phyloP scores from a whole-genome alignment of 73 alveolate genomes.

The Paramecium primaurelia region DNA sequence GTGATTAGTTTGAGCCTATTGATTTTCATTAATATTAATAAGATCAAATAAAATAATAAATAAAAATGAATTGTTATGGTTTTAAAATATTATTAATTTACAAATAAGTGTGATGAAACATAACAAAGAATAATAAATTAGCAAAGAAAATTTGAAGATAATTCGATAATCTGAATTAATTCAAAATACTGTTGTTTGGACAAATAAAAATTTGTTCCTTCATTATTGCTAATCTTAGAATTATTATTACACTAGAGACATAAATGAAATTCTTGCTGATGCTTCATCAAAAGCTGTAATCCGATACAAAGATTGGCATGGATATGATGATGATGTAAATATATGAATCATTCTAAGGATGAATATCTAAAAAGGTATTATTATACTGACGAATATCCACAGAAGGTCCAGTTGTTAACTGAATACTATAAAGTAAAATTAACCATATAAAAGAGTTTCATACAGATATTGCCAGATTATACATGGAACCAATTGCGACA shows the following conservation, averaged over 20 bases:
- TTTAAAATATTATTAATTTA: neutral
- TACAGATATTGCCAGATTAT: slow-evolving; percentile 48
- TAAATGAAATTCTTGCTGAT: slow-evolving; percentile 18
- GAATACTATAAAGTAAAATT: slow-evolving; percentile 48
- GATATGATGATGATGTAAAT: slow-evolving; percentile 15
- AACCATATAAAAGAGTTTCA: slow-evolving; percentile 3
- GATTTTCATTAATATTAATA: neutral
- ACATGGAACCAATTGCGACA: slow-evolving; percentile 51
- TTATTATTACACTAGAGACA: neutral
- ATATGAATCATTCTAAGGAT: neutral
- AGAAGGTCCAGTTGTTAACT: slow-evolving; percentile 51
- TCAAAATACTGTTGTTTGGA: neutral
- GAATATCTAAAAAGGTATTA: slow-evolving; percentile 50
- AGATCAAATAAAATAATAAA: neutral
- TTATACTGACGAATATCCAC: slow-evolving; percentile 32
- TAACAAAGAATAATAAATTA: neutral
- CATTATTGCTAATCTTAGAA: slow-evolving; percentile 3
- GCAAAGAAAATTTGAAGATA: neutral
- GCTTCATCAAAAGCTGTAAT: slow-evolving; percentile 15
- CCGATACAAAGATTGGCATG: neutral
- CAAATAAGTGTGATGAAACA: neutral
- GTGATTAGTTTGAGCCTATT: neutral
- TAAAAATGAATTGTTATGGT: neutral
- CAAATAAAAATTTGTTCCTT: neutral
- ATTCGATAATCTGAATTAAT: neutral